Base-by-base conservation (phyloP, 1,139 yeast genomes). In the Blastobotrys serpentis region DNA sequence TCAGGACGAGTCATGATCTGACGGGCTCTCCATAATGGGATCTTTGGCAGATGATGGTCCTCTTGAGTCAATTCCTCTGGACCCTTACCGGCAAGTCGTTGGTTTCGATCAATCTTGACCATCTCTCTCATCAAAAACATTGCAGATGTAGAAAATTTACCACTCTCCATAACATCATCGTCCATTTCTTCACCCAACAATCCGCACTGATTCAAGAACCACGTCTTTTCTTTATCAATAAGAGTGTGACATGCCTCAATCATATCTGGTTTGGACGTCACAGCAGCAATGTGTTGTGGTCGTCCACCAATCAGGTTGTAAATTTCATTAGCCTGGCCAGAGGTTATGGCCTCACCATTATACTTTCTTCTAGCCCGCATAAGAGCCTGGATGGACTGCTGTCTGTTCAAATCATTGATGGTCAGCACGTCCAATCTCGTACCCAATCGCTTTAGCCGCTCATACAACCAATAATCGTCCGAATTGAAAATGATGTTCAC, bases 381-480 rank as follows among this genome's bases (percentile, higher is more conserved):
- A 43, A 86, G 66, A 0, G 88, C 85, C 41, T 71, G 72, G 2
- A 80, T 61, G 0, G 90, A 75, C 54, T 85, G 84, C 0, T 52
- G 47, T 14, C 88, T 68, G 38, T 74, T 70, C 54, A 86, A 76
- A 62, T 86, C 95, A 49, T 81, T 72, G 29, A 86, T 84, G 53
- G 84, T 82, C 47, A 86, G 71, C 22, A 86, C 79, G 52, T 86
- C 95, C 44, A 86, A 67, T 44, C 92, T 73, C 0, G 95, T 86
- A 0, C 90, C 89, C 17, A 84, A 70, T 53, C 76, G 78, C 59
- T 84, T 84, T 55, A 86, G 70, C 51, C 88, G 78, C 59, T 86
- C 95, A 63, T 85, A 86, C 1, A 86, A 77, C 95, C 95, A 86
- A 65, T 86, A 86, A 60, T 86, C 95, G 65, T 86, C 95, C 53